Base-by-base conservation (phyloP, 225 moss, liverwort and hornwort genomes). In the Anthoceros angustus region DNA sequence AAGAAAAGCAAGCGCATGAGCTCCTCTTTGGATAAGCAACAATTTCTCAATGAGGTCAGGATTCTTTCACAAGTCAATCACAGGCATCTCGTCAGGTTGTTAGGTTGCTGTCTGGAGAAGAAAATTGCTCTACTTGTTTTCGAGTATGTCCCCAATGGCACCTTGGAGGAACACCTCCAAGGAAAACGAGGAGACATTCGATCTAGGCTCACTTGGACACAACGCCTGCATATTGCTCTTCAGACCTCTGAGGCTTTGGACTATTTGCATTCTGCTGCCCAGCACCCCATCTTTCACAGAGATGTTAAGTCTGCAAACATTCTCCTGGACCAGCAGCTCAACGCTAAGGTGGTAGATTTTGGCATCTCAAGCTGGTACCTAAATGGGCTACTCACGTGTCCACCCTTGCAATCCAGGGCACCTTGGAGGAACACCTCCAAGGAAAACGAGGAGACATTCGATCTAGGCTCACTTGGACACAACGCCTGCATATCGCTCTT, bases 341-440 rank as follows among this genome's bases (percentile, higher is more conserved):
- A 55, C 23, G 55, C 55, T 1, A 55, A 55, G 55, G 55, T 55
- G 55, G 12, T 23, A 55, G 55, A 55, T 55, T 55, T 55, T 15
- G 55, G 55, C 55, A 55, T 55, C 8, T 55, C 55, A 55, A 15
- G 55, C 55, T 55, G 12, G 55, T 23, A 18, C 55, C 55, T 15
- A 55, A 55, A 12, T 18, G 55, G 55, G 73, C 73, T 38, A 73
- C 73, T 6, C 68, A 69, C 61, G 69, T 68, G 40, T 48, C 63
- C 0, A 73, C 73, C 7, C 38, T 41, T 9, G 73, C 63, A 8
- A 38, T 73, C 15, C 69, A 73, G 61, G 69, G 69, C 0, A 73
- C 55, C 10, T 23, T 55, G 10, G 10, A 55, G 1, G 55, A 55
- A 7, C 55, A 55, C 4, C 55, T 55, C 5, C 55, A 12, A 7